Conservation (phyloP, 495 filamentous ascomycete species). For the Sphaerosporella brunnea region DNA sequence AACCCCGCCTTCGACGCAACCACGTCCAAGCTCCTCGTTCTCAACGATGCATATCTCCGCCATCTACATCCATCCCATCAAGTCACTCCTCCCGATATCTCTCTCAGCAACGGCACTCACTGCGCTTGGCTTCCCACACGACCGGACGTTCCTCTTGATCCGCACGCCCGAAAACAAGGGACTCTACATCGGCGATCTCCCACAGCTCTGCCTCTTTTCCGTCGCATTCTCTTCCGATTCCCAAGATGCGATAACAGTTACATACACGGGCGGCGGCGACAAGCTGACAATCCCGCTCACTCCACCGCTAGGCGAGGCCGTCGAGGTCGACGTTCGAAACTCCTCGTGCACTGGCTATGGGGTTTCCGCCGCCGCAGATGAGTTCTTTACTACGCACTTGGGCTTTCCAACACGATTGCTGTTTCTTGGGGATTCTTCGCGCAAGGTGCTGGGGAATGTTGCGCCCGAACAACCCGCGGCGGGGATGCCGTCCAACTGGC, state of each 20-base stretch:
- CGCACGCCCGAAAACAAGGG: constrained; percentile 25
- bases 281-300: constrained; percentile 7
- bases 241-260: not conserved
- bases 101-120: constrained; percentile 40
- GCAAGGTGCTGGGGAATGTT: constrained; percentile 13
- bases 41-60: constrained; percentile 14
- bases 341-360: constrained; percentile 11
- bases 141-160: constrained; percentile 65
- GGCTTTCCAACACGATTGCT: constrained; percentile 11
- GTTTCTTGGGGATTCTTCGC: constrained; percentile 12
- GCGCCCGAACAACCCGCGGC: not conserved
- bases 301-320: constrained; percentile 1
- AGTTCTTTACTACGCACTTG: constrained; percentile 15
- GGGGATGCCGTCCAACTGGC: not conserved
- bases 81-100: constrained; percentile 51
- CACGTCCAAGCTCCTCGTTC: too few species aligned
- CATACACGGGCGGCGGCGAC: constrained; percentile 5
- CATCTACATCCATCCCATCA: constrained; percentile 78
- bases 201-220: constrained; percentile 17
- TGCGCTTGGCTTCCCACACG: constrained; percentile 51
- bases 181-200: constrained; percentile 20
- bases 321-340: constrained; percentile 11
- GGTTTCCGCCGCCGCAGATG: constrained; percentile 9
- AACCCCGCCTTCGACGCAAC: too few species aligned
- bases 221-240: not conserved